phyloP scores from a whole-genome alignment of 2,329 filamentous ascomycete genomes.

The Fonsecaea monophora region DNA sequence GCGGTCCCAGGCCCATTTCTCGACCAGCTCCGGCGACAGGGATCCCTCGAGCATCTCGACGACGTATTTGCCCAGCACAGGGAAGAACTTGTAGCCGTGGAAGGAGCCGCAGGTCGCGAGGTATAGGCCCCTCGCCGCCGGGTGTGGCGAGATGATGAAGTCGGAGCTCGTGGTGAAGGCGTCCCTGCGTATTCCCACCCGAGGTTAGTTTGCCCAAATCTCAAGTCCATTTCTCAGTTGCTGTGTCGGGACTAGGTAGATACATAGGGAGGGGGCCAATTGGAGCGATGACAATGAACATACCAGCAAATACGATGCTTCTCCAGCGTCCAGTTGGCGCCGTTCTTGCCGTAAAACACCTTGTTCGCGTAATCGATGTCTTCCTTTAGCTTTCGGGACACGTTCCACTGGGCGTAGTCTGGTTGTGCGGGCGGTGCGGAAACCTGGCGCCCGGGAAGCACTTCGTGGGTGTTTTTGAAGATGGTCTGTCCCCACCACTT shows the following conservation, averaged over 20 bases:
- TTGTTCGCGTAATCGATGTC: constrained; percentile 65
- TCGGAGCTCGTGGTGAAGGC: constrained; percentile 66
- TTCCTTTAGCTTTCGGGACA: constrained; percentile 61
- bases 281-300: constrained; percentile 40
- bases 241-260: constrained; percentile 9
- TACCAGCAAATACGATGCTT: constrained; percentile 73
- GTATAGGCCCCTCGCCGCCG: constrained; percentile 50
- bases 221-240: constrained; percentile 6
- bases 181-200: constrained; percentile 59
- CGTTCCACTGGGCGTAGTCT: constrained; percentile 70
- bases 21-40: constrained; percentile 48
- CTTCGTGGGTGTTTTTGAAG: constrained; percentile 63
- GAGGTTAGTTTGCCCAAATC: neutral
- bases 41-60: constrained; percentile 55
- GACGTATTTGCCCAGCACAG: constrained; percentile 60
- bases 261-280: neutral
- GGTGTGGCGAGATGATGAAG: constrained; percentile 57
- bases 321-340: constrained; percentile 63
- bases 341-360: constrained; percentile 66
- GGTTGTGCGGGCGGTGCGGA: constrained; percentile 63
- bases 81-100: constrained; percentile 61
- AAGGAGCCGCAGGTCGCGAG: constrained; percentile 54
- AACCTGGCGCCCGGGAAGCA: constrained; percentile 60
- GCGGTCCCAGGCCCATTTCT: constrained; percentile 61
- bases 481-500: constrained; percentile 68